Evolutionary conservation across 805 yeast genomes (phyloP).

Genomic region (Starmera pachycereana): DNA sequence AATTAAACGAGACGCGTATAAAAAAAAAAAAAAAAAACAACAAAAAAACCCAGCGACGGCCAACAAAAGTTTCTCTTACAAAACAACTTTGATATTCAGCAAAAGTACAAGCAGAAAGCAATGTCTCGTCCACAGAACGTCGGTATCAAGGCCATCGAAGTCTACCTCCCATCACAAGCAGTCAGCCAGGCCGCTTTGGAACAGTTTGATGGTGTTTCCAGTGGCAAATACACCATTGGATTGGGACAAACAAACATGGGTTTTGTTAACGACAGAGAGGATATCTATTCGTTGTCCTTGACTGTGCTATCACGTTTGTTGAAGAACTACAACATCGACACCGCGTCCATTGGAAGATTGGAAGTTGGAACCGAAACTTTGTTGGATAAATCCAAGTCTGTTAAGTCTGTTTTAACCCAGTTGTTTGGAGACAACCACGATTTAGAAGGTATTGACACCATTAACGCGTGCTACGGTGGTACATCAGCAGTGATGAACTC

Average conservation of each 20-base stretch:
- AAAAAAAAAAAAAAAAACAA: no score
- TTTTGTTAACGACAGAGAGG: constrained; percentile 95
- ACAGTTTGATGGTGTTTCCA: constrained; percentile 70
- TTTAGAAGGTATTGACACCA: constrained; percentile 90
- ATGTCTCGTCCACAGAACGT: constrained; percentile 56
- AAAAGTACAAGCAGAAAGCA: background rate
- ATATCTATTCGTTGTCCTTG: constrained; percentile 86
- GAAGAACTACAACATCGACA: constrained; percentile 74
- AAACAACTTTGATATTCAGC: background rate
- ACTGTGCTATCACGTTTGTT: constrained; percentile 77
- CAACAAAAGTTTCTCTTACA: background rate
- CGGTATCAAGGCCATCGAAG: constrained; percentile 95
- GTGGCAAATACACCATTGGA: constrained; percentile 97
- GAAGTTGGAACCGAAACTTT: constrained; percentile 98
- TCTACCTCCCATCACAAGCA: constrained; percentile 75
- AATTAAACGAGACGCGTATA: no score
- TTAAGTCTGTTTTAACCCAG: constrained; percentile 92
- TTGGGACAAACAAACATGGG: constrained; percentile 98
- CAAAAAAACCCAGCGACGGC: no score
- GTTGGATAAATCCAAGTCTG: constrained; percentile 93
- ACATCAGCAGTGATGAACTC: constrained; percentile 91
- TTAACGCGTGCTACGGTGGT: constrained; percentile 98
- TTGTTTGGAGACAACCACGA: constrained; percentile 82
- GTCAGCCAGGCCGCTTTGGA: constrained; percentile 89
- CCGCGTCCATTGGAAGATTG: constrained; percentile 75